Conservation (phyloP, 1,284 basidiomycete species). For the Ganoderma meredithae region DNA sequence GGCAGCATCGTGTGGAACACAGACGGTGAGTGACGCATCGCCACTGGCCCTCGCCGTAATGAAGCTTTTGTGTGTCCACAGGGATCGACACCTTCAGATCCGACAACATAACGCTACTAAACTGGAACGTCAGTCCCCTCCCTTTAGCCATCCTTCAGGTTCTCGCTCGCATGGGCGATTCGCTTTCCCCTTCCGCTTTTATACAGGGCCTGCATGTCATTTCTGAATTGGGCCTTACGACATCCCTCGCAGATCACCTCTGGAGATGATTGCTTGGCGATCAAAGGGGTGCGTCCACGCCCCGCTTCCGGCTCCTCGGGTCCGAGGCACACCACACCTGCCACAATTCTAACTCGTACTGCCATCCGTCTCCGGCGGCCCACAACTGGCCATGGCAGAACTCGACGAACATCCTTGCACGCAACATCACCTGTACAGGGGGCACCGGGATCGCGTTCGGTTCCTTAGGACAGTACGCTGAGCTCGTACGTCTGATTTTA, state of each 20-base stretch:
- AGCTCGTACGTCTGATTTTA: constrained; percentile 47
- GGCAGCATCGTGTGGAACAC: constrained; percentile 69
- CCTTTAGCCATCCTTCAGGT: not conserved
- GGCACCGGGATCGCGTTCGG: constrained; percentile 73
- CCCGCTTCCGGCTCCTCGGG: constrained; percentile 9
- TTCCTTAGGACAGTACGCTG: constrained; percentile 66
- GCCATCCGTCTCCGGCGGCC: not conserved
- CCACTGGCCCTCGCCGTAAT: not conserved
- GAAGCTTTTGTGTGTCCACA: constrained; percentile 32
- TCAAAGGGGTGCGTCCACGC: constrained; percentile 59
- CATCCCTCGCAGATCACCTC: constrained; percentile 50
- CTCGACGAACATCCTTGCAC: constrained; percentile 59
- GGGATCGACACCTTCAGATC: constrained; percentile 69
- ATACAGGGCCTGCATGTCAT: not conserved
- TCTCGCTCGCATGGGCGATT: not conserved
- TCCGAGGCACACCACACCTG: not conserved
- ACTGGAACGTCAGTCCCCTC: constrained; percentile 54
- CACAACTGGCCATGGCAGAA: constrained; percentile 46
- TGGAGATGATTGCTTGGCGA: constrained; percentile 73
- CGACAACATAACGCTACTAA: constrained; percentile 56
- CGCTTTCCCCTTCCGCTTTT: not conserved
- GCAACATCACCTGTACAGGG: constrained; percentile 63
- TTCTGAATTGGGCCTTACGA: constrained; percentile 6
- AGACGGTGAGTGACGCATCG: constrained; percentile 49
- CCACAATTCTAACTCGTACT: constrained; percentile 2